Base-by-base conservation (phyloP, 345 rosid species). In the Populus nigra region DNA sequence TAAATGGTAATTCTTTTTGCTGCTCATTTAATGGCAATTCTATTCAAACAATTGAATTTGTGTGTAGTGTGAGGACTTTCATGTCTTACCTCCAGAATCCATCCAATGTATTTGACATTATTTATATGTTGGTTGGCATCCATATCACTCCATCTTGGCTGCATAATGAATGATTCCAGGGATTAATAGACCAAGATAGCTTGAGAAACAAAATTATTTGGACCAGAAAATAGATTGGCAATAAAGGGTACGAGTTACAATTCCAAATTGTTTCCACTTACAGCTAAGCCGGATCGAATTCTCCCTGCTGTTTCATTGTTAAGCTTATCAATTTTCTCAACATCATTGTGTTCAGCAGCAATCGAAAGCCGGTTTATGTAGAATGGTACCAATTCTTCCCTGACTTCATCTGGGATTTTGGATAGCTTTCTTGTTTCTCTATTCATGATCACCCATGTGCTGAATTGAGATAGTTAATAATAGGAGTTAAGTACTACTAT, bases 361-460 rank as follows among this genome's bases (percentile, higher is more conserved):
- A 79, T 69, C 16, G 82, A 78, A 61, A 69, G 29, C 74, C 77
- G 59, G 68, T 69, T 74, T 33, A 53, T 22, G 74, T 74, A 79
- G 70, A 73, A 79, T 55, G 82, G 82, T 7, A 59, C 47, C 55
- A 79, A 3, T 17, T 79, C 82, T 39, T 74, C 45, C 70, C 70
- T 79, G 33, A 79, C 82, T 69, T 79, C 70, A 8, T 74, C 65
- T 22, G 82, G 82, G 35, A 79, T 79, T 79, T 74, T 79, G 7
- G 78, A 79, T 7, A 79, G 74, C 55, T 69, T 79, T 74, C 82
- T 74, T 22, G 78, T 79, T 68, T 73, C 78, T 68, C 70, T 79
- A 61, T 79, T 79, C 82, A 79, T 79, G 7, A 74, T 74, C 78
- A 79, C 82, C 82, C 82, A 79, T 57, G 82, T 79, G 70, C 82